Base-by-base conservation (phyloP, 2,329 filamentous ascomycete genomes). In the Canariomyces notabilis region DNA sequence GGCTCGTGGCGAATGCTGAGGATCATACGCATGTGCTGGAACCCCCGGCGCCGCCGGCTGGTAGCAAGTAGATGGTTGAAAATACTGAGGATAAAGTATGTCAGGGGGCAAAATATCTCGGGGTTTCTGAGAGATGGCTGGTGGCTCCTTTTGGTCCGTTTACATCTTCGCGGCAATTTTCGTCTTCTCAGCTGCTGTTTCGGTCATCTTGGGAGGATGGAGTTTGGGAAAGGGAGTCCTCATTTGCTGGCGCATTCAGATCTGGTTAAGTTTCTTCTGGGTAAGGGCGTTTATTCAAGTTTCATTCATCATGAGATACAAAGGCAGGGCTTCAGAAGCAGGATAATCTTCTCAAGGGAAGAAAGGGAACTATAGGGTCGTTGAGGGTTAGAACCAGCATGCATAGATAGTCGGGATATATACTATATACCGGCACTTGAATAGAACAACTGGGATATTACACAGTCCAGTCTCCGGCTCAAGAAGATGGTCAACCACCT, bases 1-100 rank as follows among this genome's bases (percentile, higher is more conserved):
- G 89, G 1, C 73, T 76, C 38, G 78, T 95, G 14, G 72, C 88
- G 49, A 81, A 77, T 38, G 87, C 86, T 2, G 75, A 81, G 8
- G 85, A 87, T 41, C 93, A 98, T 65, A 82, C 77, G 1, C 93
- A 98, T 62, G 82, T 90, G 11, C 74, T 97, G 31, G 89, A 95
- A 64, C 87, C 88, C 14, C 80, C 82, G 34, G 64, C 71, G 29
- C 48, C 38, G 37, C 52, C 49, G 55, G 39, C 15, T 15, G 14
- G 15, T 22, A 19, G 21, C 20, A 18, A 18, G 15, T 36, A 19
- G 9, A 11, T 36, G 36, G 18, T 16, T 36, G n/a, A n/a, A n/a
- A n/a, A n/a, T n/a, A n/a, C n/a, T n/a, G n/a, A n/a, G n/a, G n/a
- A n/a, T n/a, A n/a, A n/a, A n/a, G n/a, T n/a, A n/a, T n/a, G n/a